phyloP scores from a whole-genome alignment of 2,329 filamentous ascomycete genomes.

The Beauveria brongniartii region DNA sequence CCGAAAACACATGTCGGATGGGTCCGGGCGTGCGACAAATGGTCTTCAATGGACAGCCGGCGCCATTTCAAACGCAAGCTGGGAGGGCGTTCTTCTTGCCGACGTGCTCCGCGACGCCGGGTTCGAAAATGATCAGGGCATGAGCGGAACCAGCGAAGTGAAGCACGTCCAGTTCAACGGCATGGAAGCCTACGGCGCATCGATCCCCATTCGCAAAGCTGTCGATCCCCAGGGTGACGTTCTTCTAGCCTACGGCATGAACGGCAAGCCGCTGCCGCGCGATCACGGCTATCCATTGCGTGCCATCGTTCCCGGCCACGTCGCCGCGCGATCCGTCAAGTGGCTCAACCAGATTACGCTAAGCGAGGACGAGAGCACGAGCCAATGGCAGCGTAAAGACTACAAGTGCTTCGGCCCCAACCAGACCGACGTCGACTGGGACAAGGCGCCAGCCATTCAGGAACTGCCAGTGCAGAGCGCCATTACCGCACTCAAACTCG shows the following conservation, averaged over 20 bases:
- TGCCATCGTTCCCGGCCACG: constrained; percentile 55
- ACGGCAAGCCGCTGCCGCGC: constrained; percentile 51
- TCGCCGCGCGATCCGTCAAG: constrained; percentile 60
- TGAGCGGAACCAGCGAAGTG: constrained; percentile 28
- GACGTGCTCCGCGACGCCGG: constrained; percentile 51
- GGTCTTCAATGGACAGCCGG: constrained; percentile 53
- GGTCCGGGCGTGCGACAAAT: constrained; percentile 37
- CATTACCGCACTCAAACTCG: constrained; percentile 45
- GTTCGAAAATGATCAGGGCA: constrained; percentile 32
- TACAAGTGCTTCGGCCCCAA: constrained; percentile 64
- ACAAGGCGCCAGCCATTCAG: constrained; percentile 54
- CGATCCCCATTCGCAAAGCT: constrained; percentile 50
- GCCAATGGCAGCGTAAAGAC: constrained; percentile 58
- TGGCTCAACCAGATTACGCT: constrained; percentile 59
- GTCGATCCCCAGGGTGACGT: constrained; percentile 56
- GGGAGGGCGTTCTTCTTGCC: constrained; percentile 47
- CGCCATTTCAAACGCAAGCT: constrained; percentile 52
- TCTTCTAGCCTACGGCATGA: constrained; percentile 60
- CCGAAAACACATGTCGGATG: constrained; percentile 48
- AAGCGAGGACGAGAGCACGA: constrained; percentile 57
- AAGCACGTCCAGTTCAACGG: constrained; percentile 51
- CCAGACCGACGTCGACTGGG: constrained; percentile 52
- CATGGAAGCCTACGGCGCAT: constrained; percentile 53
- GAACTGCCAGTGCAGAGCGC: constrained; percentile 62
- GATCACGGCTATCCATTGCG: constrained; percentile 61